These are phyloP conservation scores for Cruciata laevipes DNA, from an alignment of 257 asterid species.

Conservation along the genomic window DNA sequence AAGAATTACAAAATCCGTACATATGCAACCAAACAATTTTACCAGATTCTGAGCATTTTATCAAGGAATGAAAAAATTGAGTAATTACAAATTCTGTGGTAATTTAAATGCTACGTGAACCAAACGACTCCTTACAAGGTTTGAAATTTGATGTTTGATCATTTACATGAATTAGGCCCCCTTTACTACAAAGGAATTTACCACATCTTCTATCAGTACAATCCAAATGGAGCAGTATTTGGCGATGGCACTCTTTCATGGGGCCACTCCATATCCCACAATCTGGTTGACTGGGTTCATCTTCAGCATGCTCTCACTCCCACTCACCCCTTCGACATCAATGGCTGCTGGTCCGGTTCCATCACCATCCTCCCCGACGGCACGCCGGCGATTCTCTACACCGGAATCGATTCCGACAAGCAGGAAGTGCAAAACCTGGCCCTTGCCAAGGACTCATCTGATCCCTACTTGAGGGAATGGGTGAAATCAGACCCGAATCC, in stretches of 20 bases:
- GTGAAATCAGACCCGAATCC: constrained; percentile 58
- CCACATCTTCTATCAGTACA: constrained; percentile 85
- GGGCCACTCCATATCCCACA: constrained; percentile 77
- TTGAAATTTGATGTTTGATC: not conserved
- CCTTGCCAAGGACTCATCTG: constrained; percentile 42
- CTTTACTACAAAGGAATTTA: constrained; percentile 72
- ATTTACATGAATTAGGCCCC: constrained; percentile 46
- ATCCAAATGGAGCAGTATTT: constrained; percentile 65
- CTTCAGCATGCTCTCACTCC: constrained; percentile 57
- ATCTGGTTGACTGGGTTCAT: constrained; percentile 61
- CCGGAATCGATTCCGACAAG: constrained; percentile 41
- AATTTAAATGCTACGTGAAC: too few relatives aligned
- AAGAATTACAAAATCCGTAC: too few relatives aligned
- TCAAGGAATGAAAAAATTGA: too few relatives aligned
- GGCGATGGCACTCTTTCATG: constrained; percentile 49
- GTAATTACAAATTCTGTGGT: too few relatives aligned
- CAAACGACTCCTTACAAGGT: too few relatives aligned
- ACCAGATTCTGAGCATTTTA: too few relatives aligned
- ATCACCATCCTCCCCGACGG: constrained; percentile 64
- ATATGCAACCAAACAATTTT: too few relatives aligned
- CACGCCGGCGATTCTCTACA: constrained; percentile 62
- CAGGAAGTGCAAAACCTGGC: constrained; percentile 71
- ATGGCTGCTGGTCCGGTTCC: constrained; percentile 77
- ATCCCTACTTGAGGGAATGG: constrained; percentile 62
- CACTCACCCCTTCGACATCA: constrained; percentile 49